phyloP scores from a whole-genome alignment of 192 early-diverging fungal genomes.

The Coemansia umbellata region DNA sequence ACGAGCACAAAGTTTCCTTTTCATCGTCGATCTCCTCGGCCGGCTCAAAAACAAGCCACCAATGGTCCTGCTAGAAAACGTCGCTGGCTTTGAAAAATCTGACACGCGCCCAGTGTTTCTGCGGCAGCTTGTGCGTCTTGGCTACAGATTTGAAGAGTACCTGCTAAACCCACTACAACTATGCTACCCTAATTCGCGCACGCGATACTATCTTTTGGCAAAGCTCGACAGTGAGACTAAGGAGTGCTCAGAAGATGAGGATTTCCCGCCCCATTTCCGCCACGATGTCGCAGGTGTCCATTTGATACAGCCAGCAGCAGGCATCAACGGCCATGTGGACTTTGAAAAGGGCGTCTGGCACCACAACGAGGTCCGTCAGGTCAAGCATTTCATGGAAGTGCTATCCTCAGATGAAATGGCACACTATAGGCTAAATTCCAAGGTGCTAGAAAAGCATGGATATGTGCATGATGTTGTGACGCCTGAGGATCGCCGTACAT shows the following conservation, averaged over 20 bases:
- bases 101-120: constrained; percentile 60
- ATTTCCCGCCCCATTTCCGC: constrained; percentile 35
- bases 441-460: constrained; percentile 31
- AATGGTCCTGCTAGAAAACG: constrained; percentile 75
- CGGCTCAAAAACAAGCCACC: constrained; percentile 54
- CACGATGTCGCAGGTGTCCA: constrained; percentile 26
- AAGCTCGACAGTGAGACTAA: constrained; percentile 14
- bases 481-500: constrained; percentile 56
- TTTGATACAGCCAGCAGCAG: constrained; percentile 36
- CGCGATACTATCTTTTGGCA: constrained; percentile 69
- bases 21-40: constrained; percentile 61
- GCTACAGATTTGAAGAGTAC: constrained; percentile 69
- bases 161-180: constrained; percentile 71
- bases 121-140: constrained; percentile 49
- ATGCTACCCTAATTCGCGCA: constrained; percentile 74
- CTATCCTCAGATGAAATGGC: constrained; percentile 8
- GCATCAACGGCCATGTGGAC: constrained; percentile 30
- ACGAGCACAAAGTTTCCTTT: constrained; percentile 71
- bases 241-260: constrained; percentile 12
- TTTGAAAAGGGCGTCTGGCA: constrained; percentile 47
- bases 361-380: constrained; percentile 42
- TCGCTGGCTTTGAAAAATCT: constrained; percentile 72
- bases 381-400: constrained; percentile 39
- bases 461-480: constrained; percentile 66
- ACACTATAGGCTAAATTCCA: constrained; percentile 15